A percentile compares a stretch with the other conserved stretches of the same genome.
Evolutionary conservation across 208 protist species (phyloP).

Genomic region (Crithidia sp.): DNA sequence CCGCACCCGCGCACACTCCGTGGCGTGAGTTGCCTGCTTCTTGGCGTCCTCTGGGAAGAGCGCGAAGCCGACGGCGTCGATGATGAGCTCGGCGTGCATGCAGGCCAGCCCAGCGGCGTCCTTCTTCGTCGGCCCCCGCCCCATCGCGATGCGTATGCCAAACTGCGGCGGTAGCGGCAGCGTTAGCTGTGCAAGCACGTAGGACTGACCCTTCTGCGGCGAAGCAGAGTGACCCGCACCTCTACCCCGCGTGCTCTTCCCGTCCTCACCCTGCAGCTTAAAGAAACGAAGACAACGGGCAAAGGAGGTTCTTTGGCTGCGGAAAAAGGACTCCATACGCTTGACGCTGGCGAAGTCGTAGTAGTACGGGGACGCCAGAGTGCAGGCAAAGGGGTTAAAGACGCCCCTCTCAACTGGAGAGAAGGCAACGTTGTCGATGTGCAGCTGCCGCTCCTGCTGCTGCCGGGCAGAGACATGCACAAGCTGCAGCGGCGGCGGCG

Average conservation of each 20-base stretch:
- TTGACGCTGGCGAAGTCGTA: slow-evolving; percentile 51
- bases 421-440: slow-evolving; percentile 60
- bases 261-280: neutral
- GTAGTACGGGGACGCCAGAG: slow-evolving; percentile 73
- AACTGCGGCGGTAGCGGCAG: slow-evolving; percentile 74
- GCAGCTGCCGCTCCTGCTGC: slow-evolving; percentile 44
- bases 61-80: slow-evolving; percentile 81
- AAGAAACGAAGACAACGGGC: slow-evolving; percentile 34
- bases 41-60: slow-evolving; percentile 62
- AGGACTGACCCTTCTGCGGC: too few relatives aligned
- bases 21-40: slow-evolving; percentile 60
- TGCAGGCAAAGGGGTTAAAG: slow-evolving; percentile 55
- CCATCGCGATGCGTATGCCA: slow-evolving; percentile 74
- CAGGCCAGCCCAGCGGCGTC: slow-evolving; percentile 78
- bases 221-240: too few relatives aligned
- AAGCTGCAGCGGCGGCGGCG: slow-evolving; percentile 47
- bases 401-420: slow-evolving; percentile 43
- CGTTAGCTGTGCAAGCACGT: slow-evolving; percentile 71
- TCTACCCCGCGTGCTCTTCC: neutral
- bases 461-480: slow-evolving; percentile 13
- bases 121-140: slow-evolving; percentile 56
- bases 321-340: slow-evolving; percentile 70
- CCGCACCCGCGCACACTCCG: slow-evolving; percentile 68
- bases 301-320: slow-evolving; percentile 41
- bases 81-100: slow-evolving; percentile 92